Evolutionary conservation across 2,329 filamentous ascomycete species (phyloP).

Genomic region (Fusarium xyrophilum): DNA sequence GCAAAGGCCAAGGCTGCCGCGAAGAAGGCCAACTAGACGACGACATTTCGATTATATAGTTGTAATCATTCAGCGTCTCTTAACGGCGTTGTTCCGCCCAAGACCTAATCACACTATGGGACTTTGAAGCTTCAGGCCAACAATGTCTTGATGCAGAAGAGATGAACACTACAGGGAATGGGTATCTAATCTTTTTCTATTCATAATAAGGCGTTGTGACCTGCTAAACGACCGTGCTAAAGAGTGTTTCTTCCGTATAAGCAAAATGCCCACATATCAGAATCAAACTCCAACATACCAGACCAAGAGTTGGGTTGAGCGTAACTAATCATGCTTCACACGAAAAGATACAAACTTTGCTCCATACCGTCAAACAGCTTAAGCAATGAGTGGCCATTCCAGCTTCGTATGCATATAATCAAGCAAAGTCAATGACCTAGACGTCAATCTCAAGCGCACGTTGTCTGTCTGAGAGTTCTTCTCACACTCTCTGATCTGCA

Average conservation of each 20-base stretch:
- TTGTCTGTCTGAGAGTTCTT: not conserved
- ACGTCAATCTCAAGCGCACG: slow-evolving; percentile 17
- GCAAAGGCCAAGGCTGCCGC: slow-evolving; percentile 85
- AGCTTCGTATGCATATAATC: slow-evolving; percentile 31
- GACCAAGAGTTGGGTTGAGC: slow-evolving; percentile 31
- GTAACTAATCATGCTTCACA: slow-evolving; percentile 25
- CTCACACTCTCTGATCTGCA: slow-evolving; percentile 71
- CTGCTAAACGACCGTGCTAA: slow-evolving; percentile 37
- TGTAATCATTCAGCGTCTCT: slow-evolving; percentile 33
- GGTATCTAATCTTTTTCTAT: slow-evolving; percentile 49
- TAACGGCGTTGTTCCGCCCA: slow-evolving; percentile 14
- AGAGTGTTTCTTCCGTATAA: slow-evolving; percentile 41
- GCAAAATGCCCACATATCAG: slow-evolving; percentile 41
- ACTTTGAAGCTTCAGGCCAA: slow-evolving; percentile 1
- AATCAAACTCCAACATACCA: slow-evolving; percentile 41
- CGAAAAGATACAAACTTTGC: slow-evolving; percentile 14
- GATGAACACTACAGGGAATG: slow-evolving; percentile 33
- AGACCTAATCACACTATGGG: slow-evolving; percentile 29
- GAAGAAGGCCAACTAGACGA: slow-evolving; percentile 81
- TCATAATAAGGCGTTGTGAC: slow-evolving; percentile 41
- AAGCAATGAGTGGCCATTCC: slow-evolving; percentile 18
- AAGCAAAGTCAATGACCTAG: slow-evolving; percentile 32
- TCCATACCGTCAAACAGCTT: slow-evolving; percentile 18
- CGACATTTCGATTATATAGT: slow-evolving; percentile 25
- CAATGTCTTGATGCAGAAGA: slow-evolving; percentile 13